Base-by-base conservation (phyloP, 2,329 filamentous ascomycete genomes). In the Curvularia hawaiiensis region DNA sequence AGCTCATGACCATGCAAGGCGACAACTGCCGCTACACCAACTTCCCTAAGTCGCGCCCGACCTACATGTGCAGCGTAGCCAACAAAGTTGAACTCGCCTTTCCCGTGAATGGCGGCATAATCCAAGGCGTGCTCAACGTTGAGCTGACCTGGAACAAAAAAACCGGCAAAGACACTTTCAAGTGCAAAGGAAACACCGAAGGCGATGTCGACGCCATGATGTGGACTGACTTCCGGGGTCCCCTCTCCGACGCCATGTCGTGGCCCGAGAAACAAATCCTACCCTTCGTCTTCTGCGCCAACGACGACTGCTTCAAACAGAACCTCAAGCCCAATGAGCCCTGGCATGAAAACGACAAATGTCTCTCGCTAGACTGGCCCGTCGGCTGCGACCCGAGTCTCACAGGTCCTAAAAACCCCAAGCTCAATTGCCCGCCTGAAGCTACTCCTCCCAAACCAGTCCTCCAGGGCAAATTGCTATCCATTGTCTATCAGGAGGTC, bases 91-190 rank as follows among this genome's bases (percentile, higher is more conserved):
- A 54, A n/a, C 39, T 57, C 4, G 45, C 26, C 0, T 57, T 49
- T 16, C 50, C 50, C 2, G 38, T 38, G 39, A 57, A 57, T 31
- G 54, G 54, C 43, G 54, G 54, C 5, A 38, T 46, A 1, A 44
- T 57, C 3, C 38, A 49, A n/a, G 40, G 43, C 3, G 44, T 57
- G 5, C 45, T 57, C 24, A 54, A 45, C 2, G 24, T 57, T 2
- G 33, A 44, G 14, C 54, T 57, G 5, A 24, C 16, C 18, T 54
- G 50, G 50, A 47, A 41, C 33, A 52, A 49, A 44, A 28, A 49
- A 7, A 57, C 54, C 2, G 4, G 20, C 20, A 7, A 39, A 10
- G 16, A 12, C 14, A 18, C 22, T 2, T 57, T 43, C 14, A 40
- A 28, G 4, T 57, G 54, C 20, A 30, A 45, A 11, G 47, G 47